Conservation (phyloP, 2,329 filamentous ascomycete genomes). For the Chlorencoelia australis region DNA sequence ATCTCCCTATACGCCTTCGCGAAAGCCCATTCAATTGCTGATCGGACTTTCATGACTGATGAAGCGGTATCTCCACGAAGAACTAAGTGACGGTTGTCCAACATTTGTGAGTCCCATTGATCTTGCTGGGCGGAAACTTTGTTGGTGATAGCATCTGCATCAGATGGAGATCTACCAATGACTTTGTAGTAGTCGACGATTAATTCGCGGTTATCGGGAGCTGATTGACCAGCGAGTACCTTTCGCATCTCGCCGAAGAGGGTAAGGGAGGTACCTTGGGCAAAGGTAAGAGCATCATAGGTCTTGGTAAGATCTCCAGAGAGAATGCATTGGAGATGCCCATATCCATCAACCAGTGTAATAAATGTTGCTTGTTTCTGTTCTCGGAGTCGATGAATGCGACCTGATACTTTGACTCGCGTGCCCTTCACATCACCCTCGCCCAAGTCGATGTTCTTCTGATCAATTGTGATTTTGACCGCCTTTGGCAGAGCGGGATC, state of each 20-base stretch:
- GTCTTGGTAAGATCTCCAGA: conserved; percentile 68
- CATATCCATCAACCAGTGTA: conserved; percentile 76
- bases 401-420: conserved; percentile 69
- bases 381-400: conserved; percentile 69
- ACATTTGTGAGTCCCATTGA: conserved; percentile 35
- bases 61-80: conserved; percentile 60
- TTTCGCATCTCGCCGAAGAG: conserved; percentile 60
- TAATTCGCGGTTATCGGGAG: conserved; percentile 60
- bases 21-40: conserved; percentile 58
- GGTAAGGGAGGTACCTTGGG: conserved; percentile 58
- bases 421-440: conserved; percentile 52
- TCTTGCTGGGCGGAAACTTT: conserved; percentile 59
- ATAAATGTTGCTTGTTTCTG: conserved; percentile 85
- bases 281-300: conserved; percentile 62
- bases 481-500: conserved; percentile 64
- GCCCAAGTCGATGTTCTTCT: conserved; percentile 54
- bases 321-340: conserved; percentile 75
- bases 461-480: conserved; percentile 64
- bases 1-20: conserved; percentile 54
- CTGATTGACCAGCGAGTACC: conserved; percentile 55
- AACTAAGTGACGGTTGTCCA: conserved; percentile 60
- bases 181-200: conserved; percentile 64
- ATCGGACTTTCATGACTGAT: conserved; percentile 61
- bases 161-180: conserved; percentile 58
- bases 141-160: conserved; percentile 66